Base-by-base conservation (phyloP, 2,329 filamentous ascomycete genomes). In the Penicillium frequentans region DNA sequence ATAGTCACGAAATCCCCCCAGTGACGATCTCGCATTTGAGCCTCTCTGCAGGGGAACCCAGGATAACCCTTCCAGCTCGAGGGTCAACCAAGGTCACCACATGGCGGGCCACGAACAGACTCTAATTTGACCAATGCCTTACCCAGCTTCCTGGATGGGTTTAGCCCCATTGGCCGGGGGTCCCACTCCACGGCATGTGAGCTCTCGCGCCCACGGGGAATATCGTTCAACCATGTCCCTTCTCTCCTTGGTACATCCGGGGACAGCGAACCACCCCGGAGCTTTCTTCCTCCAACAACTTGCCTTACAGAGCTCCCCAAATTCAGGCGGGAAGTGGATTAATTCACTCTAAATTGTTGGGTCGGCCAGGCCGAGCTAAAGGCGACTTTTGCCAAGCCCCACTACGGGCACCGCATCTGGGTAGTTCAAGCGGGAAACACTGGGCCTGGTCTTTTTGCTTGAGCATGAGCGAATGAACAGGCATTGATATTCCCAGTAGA, bases 11-110 rank as follows among this genome's bases (percentile, higher is more conserved):
- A 51, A 52, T 42, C 57, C 60, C 60, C 47, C 62, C 60, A 64
- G 52, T 62, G 58, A 60, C 53, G 60, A 66, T 64, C 55, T 59
- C 55, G 60, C 56, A 61, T 64, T 68, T 68, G 62, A 68, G 65
- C 65, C 64, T 68, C 60, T 37, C 55, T 58, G 61, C 55, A 61
- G 58, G 51, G 56, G 52, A 27, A 52, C 49, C 62, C 47, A 61
- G 49, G 35, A 54, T 65, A 53, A 57, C 56, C 47, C 63, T 24
- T 37, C 56, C 50, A 54, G 54, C 55, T 57, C 10, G 37, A 50
- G 51, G 58, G 60, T 27, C n/a, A 61, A 35, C 54, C 13, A 44
- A 29, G 35, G 46, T 10, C n/a, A 49, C 56, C 56, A 52, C 49
- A 58, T 55, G 52, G 56, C 44, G 24, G 14, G 29, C 37, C 21